Evolutionary conservation across 1,284 basidiomycete species (phyloP).

Genomic region (Wolfiporia cocos): DNA sequence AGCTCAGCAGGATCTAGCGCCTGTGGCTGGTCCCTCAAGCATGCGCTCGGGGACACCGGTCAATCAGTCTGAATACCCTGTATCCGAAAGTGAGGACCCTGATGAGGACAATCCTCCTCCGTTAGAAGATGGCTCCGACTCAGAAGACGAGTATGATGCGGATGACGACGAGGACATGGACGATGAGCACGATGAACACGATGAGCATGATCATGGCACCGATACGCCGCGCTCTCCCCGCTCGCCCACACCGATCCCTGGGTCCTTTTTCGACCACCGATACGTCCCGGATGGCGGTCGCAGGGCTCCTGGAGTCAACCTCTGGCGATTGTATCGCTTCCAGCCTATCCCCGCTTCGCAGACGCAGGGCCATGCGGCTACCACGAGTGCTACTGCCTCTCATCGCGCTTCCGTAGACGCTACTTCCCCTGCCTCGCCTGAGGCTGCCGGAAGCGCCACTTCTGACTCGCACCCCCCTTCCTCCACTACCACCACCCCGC

Average conservation of each 20-base stretch:
- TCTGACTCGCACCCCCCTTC: no score
- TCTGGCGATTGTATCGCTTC: constrained; percentile 78
- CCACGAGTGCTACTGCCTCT: constrained; percentile 11
- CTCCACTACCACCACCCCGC: constrained; percentile 3
- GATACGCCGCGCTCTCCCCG: constrained; percentile 11
- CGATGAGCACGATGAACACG: constrained; percentile 6
- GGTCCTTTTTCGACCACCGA: constrained; percentile 9
- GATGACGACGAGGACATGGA: constrained; percentile 11
- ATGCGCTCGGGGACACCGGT: no score
- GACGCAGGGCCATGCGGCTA: constrained; percentile 17
- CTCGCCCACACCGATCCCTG: constrained; percentile 18
- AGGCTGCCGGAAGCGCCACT: constrained; percentile 7
- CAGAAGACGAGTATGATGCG: constrained; percentile 13
- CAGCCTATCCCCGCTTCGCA: constrained; percentile 49
- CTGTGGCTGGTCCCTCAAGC: not conserved
- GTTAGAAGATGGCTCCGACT: constrained; percentile 17
- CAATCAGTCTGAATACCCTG: constrained; percentile 3
- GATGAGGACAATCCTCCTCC: constrained; percentile 25
- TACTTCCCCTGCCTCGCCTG: constrained; percentile 6
- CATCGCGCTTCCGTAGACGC: constrained; percentile 4
- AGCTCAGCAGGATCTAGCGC: not conserved
- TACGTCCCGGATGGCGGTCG: constrained; percentile 12
- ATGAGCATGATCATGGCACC: no score
- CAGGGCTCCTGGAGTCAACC: constrained; percentile 49
- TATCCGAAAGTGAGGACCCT: constrained; percentile 7